These are phyloP conservation scores for Lactifluus pinguis DNA, from an alignment of 768 basidiomycete species.

Conservation along the genomic window DNA sequence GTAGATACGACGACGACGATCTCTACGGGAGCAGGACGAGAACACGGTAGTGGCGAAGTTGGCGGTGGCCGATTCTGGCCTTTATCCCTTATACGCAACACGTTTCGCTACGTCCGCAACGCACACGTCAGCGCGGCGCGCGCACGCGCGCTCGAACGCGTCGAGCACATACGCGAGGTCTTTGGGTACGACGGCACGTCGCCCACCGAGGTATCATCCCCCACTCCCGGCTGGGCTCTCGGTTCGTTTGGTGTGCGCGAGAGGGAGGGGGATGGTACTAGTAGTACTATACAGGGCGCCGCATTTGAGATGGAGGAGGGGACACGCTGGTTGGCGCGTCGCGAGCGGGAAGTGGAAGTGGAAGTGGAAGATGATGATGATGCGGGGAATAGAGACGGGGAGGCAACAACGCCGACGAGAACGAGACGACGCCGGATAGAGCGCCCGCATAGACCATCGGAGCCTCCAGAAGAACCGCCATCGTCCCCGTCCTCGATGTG, in stretches of 20 bases:
- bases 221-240: conserved; percentile 56
- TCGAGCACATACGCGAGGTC: conserved; percentile 55
- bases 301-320: conserved; percentile 18
- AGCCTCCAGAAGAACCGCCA: not conserved
- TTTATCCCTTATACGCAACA: conserved; percentile 34
- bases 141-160: conserved; percentile 60
- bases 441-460: conserved; percentile 12
- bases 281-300: conserved; percentile 23
- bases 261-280: conserved; percentile 17
- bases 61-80: not conserved
- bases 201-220: conserved; percentile 21
- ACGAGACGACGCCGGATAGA: conserved; percentile 24
- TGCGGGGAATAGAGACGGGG: not conserved
- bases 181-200: conserved; percentile 33
- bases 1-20: not conserved
- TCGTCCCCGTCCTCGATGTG: conserved; percentile 40
- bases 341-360: conserved; percentile 13
- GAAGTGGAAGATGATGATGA: not conserved
- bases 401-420: conserved; percentile 5
- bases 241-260: conserved; percentile 56
- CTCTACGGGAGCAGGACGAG: not conserved
- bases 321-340: not conserved
- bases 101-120: conserved; percentile 54
- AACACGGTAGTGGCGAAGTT: too few relatives aligned
- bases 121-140: conserved; percentile 64